A percentile compares a stretch with the other conserved stretches of the same genome.
Evolutionary conservation across 2,329 filamentous ascomycete species (phyloP).

Genomic region (Scorias spongiosa): DNA sequence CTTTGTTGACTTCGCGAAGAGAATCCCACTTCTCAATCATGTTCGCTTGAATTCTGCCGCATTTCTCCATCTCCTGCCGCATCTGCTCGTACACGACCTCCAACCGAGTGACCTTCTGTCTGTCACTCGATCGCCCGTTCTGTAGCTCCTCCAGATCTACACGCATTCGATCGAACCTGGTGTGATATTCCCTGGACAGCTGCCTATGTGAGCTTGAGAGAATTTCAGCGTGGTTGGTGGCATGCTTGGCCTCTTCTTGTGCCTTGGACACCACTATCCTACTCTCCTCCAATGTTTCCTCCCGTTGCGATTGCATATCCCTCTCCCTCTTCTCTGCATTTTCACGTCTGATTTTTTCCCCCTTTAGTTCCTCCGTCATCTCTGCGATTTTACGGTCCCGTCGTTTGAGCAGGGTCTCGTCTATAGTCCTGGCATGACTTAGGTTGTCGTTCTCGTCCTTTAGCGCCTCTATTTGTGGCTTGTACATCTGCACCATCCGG

Average conservation of each 20-base stretch:
- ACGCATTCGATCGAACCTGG: constrained; percentile 25
- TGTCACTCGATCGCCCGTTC: constrained; percentile 42
- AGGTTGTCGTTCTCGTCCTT: constrained; percentile 54
- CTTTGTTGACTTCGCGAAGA: constrained; percentile 51
- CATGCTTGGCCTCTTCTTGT: constrained; percentile 30
- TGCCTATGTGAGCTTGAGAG: constrained; percentile 59
- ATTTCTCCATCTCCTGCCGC: constrained; percentile 48
- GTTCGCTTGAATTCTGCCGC: constrained; percentile 45
- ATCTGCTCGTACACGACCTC: constrained; percentile 60
- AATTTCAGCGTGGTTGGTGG: constrained; percentile 47
- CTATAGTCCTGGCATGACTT: constrained; percentile 54
- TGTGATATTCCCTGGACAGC: constrained; percentile 48
- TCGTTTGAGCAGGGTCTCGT: constrained; percentile 52
- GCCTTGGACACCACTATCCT: constrained; percentile 47
- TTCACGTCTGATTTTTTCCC: constrained; percentile 46
- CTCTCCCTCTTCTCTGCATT: constrained; percentile 46
- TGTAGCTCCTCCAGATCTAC: constrained; percentile 40
- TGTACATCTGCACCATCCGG: constrained; percentile 49
- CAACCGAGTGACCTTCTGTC: constrained; percentile 48
- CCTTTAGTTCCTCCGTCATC: constrained; percentile 46
- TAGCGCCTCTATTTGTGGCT: constrained; percentile 56
- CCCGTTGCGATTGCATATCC: constrained; percentile 47
- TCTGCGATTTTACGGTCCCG: constrained; percentile 63
- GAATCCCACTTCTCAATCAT: constrained; percentile 45
- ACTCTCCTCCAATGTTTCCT: constrained; percentile 44